Evolutionary conservation across 768 basidiomycete species (phyloP).

Genomic region (Tricholomella constricta): DNA sequence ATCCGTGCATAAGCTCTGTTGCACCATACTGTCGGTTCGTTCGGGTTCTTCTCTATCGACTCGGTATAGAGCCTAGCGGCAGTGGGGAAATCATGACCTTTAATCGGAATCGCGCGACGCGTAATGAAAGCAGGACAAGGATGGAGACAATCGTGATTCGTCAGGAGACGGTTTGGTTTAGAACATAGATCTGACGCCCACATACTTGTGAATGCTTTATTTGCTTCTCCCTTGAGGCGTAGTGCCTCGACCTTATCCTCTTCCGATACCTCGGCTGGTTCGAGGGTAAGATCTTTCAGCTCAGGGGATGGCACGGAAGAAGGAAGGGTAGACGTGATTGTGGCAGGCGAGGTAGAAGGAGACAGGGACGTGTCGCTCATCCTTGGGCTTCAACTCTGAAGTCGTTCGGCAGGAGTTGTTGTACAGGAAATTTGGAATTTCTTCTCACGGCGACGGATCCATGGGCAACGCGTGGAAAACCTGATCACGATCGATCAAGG

Average conservation of each 20-base stretch:
- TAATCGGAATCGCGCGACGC: conserved; percentile 4
- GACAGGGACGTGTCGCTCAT: conserved; percentile 39
- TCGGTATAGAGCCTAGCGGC: conserved; percentile 81
- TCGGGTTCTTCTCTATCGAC: conserved; percentile 86
- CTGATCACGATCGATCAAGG: conserved; percentile 7
- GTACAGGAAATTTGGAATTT: background rate
- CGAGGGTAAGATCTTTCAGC: conserved; percentile 51
- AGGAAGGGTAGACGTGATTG: conserved; percentile 48
- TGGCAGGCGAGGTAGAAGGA: conserved; percentile 41
- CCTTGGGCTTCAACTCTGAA: background rate
- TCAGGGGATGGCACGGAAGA: conserved; percentile 65
- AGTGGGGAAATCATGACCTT: conserved; percentile 71
- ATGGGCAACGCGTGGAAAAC: background rate
- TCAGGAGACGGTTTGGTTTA: background rate
- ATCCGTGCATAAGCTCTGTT: conserved; percentile 93
- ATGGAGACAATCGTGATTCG: conserved; percentile 1
- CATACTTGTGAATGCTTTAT: conserved; percentile 81
- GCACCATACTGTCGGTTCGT: conserved; percentile 89
- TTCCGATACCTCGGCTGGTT: conserved; percentile 55
- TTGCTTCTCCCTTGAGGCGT: conserved; percentile 81
- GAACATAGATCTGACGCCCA: background rate
- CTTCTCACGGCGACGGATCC: background rate
- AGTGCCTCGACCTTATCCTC: conserved; percentile 69
- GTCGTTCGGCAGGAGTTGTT: too few relatives aligned
- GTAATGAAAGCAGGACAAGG: background rate